These are phyloP conservation scores for Arachis hypogaea DNA, from an alignment of 306 rosid species.

Conservation along the genomic window DNA sequence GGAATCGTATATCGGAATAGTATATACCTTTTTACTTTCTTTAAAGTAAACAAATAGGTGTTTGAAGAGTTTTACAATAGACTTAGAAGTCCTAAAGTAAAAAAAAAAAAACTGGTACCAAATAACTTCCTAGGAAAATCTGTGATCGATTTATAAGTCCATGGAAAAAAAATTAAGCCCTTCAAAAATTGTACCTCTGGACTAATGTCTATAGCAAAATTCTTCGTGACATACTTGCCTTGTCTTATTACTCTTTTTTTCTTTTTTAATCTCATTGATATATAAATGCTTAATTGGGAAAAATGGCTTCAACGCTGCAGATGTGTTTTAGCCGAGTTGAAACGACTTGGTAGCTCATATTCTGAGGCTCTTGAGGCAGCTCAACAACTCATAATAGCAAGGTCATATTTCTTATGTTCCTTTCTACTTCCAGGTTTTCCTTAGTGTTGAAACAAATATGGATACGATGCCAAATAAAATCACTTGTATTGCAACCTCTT, in stretches of 20 bases:
- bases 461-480: not conserved
- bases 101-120: too few relatives aligned
- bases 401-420: slow-evolving; percentile 41
- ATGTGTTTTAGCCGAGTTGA: slow-evolving; percentile 75
- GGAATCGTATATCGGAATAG: too few relatives aligned
- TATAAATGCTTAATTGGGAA: not conserved
- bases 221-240: too few relatives aligned
- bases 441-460: not conserved
- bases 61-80: too few relatives aligned
- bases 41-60: too few relatives aligned
- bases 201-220: too few relatives aligned
- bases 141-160: too few relatives aligned
- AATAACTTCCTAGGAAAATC: too few relatives aligned
- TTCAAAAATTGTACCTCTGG: too few relatives aligned
- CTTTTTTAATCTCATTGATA: not conserved
- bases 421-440: not conserved
- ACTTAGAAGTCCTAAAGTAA: too few relatives aligned
- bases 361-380: slow-evolving; percentile 68
- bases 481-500: not conserved
- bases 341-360: slow-evolving; percentile 58
- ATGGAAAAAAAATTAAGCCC: too few relatives aligned
- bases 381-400: slow-evolving; percentile 56
- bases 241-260: not conserved
- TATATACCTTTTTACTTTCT: too few relatives aligned
- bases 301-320: slow-evolving; percentile 37